Conservation (phyloP, 495 filamentous ascomycete species). For the Cryomyces minteri region DNA sequence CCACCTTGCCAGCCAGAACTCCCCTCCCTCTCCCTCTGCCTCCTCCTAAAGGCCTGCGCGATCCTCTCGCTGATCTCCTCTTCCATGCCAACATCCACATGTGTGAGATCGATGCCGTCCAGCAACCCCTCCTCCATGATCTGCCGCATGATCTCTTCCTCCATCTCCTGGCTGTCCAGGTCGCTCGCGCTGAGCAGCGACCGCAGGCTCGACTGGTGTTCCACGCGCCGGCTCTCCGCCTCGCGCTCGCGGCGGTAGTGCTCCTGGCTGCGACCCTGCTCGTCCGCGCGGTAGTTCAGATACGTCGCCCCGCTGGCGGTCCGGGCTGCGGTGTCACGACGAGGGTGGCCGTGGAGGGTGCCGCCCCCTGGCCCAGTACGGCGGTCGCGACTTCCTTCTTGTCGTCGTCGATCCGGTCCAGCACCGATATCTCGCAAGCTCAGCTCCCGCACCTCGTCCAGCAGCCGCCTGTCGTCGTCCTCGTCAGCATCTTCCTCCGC, state of each 20-base stretch:
- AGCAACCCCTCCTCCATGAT: conserved; percentile 77
- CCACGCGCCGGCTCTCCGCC: conserved; percentile 34
- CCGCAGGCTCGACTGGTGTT: conserved; percentile 71
- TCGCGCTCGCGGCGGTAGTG: not conserved
- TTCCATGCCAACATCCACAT: conserved; percentile 54
- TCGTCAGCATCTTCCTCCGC: conserved; percentile 30
- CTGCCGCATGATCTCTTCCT: conserved; percentile 76
- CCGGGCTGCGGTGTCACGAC: not conserved
- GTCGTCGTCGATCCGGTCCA: conserved; percentile 4
- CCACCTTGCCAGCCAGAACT: not conserved
- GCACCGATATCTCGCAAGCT: conserved; percentile 51
- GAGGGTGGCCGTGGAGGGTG: conserved; percentile 1
- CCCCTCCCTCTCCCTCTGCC: conserved; percentile 23
- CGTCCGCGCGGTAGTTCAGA: conserved; percentile 5
- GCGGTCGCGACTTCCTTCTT: conserved; percentile 14
- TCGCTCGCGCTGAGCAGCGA: conserved; percentile 65
- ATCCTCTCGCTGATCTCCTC: conserved; percentile 79
- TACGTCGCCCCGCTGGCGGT: not conserved
- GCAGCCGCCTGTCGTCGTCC: conserved; percentile 46
- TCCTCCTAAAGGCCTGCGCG: conserved; percentile 68
- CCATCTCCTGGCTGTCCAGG: conserved; percentile 51
- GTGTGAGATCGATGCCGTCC: conserved; percentile 69
- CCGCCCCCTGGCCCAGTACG: conserved; percentile 12
- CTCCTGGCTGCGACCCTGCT: conserved; percentile 8
- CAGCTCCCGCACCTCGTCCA: conserved; percentile 50